Evolutionary conservation across 495 filamentous ascomycete species (phyloP).

Genomic region (Penicillium paxilli): DNA sequence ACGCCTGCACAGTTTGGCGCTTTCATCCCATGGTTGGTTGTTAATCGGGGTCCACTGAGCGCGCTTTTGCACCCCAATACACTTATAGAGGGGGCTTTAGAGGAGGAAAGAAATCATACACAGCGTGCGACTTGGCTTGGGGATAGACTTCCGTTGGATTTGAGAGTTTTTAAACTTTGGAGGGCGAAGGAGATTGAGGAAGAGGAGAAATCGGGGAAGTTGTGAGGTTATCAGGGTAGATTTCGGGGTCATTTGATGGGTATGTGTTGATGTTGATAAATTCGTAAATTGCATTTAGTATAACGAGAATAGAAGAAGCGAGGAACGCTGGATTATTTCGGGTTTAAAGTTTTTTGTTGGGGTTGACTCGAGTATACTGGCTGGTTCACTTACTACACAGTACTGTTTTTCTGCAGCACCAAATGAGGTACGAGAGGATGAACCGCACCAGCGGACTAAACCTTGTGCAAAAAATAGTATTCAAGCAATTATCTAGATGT

Average conservation of each 20-base stretch:
- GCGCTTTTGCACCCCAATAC: conserved; percentile 85
- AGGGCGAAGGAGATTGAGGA: conserved; percentile 29
- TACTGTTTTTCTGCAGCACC: too few species aligned
- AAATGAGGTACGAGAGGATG: too few species aligned
- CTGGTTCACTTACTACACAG: too few species aligned
- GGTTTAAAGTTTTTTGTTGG: too few species aligned
- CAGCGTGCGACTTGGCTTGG: conserved; percentile 87
- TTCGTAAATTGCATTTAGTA: neutral
- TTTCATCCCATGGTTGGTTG: conserved; percentile 80
- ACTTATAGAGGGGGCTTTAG: conserved; percentile 23
- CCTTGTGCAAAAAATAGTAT: too few species aligned
- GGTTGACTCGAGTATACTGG: too few species aligned
- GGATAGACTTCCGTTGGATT: conserved; percentile 67
- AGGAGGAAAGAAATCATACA: conserved; percentile 68
- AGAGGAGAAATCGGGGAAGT: conserved; percentile 9
- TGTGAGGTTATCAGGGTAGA: too few species aligned
- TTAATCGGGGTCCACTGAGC: conserved; percentile 79
- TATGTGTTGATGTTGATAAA: neutral
- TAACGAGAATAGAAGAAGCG: too few species aligned
- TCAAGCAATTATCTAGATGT: too few species aligned
- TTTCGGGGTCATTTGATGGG: neutral
- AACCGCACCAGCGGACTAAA: too few species aligned
- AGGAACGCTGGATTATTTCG: too few species aligned
- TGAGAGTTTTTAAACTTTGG: conserved; percentile 55
- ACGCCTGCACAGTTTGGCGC: conserved; percentile 86